These are phyloP conservation scores for Dactylellina haptotyla DNA, from an alignment of 2,329 filamentous ascomycete genomes.

Conservation along the genomic window DNA sequence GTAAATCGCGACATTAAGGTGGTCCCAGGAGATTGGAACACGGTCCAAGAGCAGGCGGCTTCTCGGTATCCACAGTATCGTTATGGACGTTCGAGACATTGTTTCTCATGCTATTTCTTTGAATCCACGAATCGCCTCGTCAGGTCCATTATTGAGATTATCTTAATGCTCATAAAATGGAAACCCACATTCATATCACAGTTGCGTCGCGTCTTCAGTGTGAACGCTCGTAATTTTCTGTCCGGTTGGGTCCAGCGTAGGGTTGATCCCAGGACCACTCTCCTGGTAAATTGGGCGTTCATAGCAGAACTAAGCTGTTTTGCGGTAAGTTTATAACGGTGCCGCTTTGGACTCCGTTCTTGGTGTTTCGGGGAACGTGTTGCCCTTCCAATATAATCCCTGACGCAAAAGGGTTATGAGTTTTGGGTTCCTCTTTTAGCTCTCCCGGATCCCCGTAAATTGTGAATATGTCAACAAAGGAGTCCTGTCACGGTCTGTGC, in stretches of 20 bases:
- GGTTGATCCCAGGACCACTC: slow-evolving; percentile 46
- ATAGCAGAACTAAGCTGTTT: slow-evolving; percentile 29
- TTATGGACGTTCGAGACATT: slow-evolving; percentile 11
- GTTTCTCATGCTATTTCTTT: slow-evolving; percentile 9
- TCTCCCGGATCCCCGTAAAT: slow-evolving; percentile 50
- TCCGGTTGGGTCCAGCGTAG: slow-evolving; percentile 29
- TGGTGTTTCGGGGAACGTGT: slow-evolving; percentile 44
- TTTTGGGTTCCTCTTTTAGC: slow-evolving; percentile 29
- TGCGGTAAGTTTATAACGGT: slow-evolving; percentile 27
- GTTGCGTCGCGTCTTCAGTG: neutral
- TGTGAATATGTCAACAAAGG: slow-evolving; percentile 2
- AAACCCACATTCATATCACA: neutral
- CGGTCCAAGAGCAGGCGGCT: slow-evolving; percentile 8
- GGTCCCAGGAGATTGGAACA: slow-evolving; percentile 45
- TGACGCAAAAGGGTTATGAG: slow-evolving; percentile 11
- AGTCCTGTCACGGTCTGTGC: slow-evolving; percentile 35
- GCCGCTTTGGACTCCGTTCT: slow-evolving; percentile 2
- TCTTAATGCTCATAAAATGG: neutral
- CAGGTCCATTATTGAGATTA: slow-evolving; percentile 8
- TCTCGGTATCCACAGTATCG: slow-evolving; percentile 13
- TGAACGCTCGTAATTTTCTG: slow-evolving; percentile 37
- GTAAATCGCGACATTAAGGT: slow-evolving; percentile 42
- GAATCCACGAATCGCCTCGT: slow-evolving; percentile 4
- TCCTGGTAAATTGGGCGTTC: slow-evolving; percentile 39
- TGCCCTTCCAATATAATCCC: slow-evolving; percentile 27